Percentiles rank a stretch among this genome's conserved stretches.
These are phyloP conservation scores for Alternaria angustiovoidea DNA, from an alignment of 2,329 filamentous ascomycete genomes.

Conservation along the genomic window DNA sequence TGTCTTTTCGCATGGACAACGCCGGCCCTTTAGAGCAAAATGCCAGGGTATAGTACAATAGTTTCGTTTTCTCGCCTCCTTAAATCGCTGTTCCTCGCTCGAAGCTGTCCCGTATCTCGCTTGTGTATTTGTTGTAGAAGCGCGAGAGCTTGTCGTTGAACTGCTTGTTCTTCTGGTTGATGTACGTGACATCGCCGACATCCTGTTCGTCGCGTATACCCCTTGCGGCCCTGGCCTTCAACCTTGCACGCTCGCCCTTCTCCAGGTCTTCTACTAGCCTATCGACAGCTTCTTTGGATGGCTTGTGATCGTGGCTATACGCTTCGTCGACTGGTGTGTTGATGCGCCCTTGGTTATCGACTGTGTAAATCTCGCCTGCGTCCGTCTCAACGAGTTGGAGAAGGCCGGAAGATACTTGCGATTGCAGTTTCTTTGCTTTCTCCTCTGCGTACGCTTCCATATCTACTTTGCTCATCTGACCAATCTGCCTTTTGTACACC, in stretches of 20 bases:
- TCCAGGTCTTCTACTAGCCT: slow-evolving; percentile 83
- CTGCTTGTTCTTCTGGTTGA: slow-evolving; percentile 99
- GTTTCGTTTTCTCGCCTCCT: neutral
- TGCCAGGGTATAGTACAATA: slow-evolving; percentile 36
- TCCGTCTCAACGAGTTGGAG: slow-evolving; percentile 96
- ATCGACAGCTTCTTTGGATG: slow-evolving; percentile 86
- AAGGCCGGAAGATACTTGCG: slow-evolving; percentile 82
- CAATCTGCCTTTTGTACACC: slow-evolving; percentile 90
- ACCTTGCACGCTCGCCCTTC: slow-evolving; percentile 84
- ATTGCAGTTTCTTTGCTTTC: slow-evolving; percentile 84
- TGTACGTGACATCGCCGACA: slow-evolving; percentile 93
- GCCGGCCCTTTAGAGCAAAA: slow-evolving; percentile 9
- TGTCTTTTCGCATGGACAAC: slow-evolving; percentile 6
- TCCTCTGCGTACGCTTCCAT: slow-evolving; percentile 85
- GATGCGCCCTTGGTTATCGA: slow-evolving; percentile 89
- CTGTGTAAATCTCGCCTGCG: slow-evolving; percentile 83
- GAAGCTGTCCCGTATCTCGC: slow-evolving; percentile 96
- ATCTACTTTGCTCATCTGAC: slow-evolving; percentile 73
- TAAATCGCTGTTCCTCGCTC: slow-evolving; percentile 96
- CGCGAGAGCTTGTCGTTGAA: slow-evolving; percentile 97
- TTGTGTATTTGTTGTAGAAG: slow-evolving; percentile 99
- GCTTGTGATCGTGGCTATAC: slow-evolving; percentile 83
- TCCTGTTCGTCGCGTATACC: slow-evolving; percentile 74
- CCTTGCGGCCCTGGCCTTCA: slow-evolving; percentile 86
- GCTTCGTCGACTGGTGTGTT: slow-evolving; percentile 88